Percentiles rank a stretch among this genome's conserved stretches.
phyloP scores from a whole-genome alignment of 176 grass and related monocot genomes.

The barley (Hordeum vulgare) region MorexV3_pseudomolecules_assembly NC_058523.1:527022927-527023426 shows the following conservation, averaged over 20 bases:
- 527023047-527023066: not conserved
- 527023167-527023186: slow-evolving; percentile 11
- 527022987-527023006: not conserved
- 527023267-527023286: slow-evolving; percentile 4
- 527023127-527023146: not conserved
- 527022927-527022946: slow-evolving; percentile 21
- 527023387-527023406: not conserved
- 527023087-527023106: not conserved
- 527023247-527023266: slow-evolving; percentile 23
- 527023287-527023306: not conserved
- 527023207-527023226: slow-evolving; percentile 18
- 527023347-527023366: slow-evolving; percentile 16
- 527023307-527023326: not conserved
- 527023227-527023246: slow-evolving; percentile 4
- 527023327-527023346: not conserved
- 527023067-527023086: not conserved
- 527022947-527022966: not conserved
- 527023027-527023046: slow-evolving; percentile 21
- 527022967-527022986: not conserved
- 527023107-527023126: slow-evolving; percentile 14
- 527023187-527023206: slow-evolving; percentile 31
- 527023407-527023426: slow-evolving; percentile 3
- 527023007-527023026: not conserved
- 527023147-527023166: not conserved
- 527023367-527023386: slow-evolving; percentile 45